Base-by-base conservation (phyloP, 192 early-diverging fungal species). In the Dispira simplex region DNA sequence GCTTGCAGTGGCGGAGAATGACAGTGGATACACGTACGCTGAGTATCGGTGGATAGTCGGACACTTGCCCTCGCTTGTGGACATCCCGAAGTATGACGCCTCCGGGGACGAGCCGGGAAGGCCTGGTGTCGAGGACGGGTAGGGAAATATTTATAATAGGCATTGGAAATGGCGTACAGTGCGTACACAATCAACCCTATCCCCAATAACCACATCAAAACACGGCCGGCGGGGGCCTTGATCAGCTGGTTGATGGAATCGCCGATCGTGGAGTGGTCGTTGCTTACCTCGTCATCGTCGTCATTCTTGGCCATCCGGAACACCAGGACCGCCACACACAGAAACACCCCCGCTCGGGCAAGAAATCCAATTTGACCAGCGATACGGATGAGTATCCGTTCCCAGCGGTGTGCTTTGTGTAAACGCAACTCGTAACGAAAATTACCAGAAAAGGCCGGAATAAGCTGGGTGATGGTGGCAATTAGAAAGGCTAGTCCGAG, bases 351-450 rank as follows among this genome's bases (percentile, higher is more conserved):
- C 0, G 73, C 77, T 14, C 77, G 58, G 9, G 71, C 73, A 3
- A 75, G 44, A 55, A 71, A 78, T 11, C 77, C 77, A 26, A 78
- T 46, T 47, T 78, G 73, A 20, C 77, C 77, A 18, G 66, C 49
- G 2, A 51, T 46, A 46, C 68, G 63, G 27, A 78, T 43, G 14
- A 66, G 21, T 25, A 47, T 67, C 49, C 59, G 66, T 26, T 67
- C 73, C 44, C 63, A 20, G 0, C 27, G 28, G 13, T 64, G 39
- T n/a, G 26, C 27, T 45, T 65, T 59, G 39, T 62, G 54, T 12
- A 72, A 25, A 46, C 55, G 63, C 18, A 72, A 48, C 46, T 72
- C 71, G 18, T 39, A 46, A 47, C 73, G 65, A 71, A 73, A 78
- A 16, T 66, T 68, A 4, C 62, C 51, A 0, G 73, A 62, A 45